Evolutionary conservation across 2,329 filamentous ascomycete genomes (phyloP).

Genomic region (Cercospora zeina): DNA sequence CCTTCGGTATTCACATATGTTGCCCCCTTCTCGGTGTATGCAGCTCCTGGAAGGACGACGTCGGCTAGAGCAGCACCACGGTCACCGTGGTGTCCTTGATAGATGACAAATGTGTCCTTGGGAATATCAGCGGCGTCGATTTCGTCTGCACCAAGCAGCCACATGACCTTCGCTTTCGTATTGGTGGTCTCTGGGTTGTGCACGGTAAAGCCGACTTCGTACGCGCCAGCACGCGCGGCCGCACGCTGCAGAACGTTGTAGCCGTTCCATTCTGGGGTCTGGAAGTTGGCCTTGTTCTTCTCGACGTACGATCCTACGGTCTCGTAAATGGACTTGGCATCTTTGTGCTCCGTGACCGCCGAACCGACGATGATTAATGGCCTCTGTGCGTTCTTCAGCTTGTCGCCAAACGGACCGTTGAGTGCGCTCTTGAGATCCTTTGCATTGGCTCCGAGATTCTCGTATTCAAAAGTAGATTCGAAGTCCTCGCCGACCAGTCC

Average conservation of each 20-base stretch:
- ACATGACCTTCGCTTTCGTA: constrained; percentile 90
- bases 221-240: constrained; percentile 88
- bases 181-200: constrained; percentile 78
- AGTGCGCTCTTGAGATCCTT: constrained; percentile 82
- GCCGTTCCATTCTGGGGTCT: constrained; percentile 89
- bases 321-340: constrained; percentile 92
- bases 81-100: constrained; percentile 98
- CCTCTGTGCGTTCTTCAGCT: constrained; percentile 79
- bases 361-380: constrained; percentile 98
- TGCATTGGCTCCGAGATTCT: constrained; percentile 80
- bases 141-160: constrained; percentile 95
- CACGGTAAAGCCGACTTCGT: constrained; percentile 90
- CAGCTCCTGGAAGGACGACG: constrained; percentile 86
- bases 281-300: constrained; percentile 86
- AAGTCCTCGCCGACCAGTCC: constrained; percentile 88
- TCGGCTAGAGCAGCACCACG: constrained; percentile 89
- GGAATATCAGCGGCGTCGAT: constrained; percentile 81
- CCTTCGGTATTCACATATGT: constrained; percentile 99
- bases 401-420: constrained; percentile 86
- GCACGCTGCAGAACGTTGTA: constrained; percentile 95
- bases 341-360: constrained; percentile 83
- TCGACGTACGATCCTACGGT: constrained; percentile 86
- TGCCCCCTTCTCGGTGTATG: constrained; percentile 94
- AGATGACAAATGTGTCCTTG: constrained; percentile 93
- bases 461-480: constrained; percentile 92